Percentiles rank a stretch among this genome's conserved stretches.
Evolutionary conservation across 441 rosid genomes (phyloP).

Genomic region (Mallotus japonicus): DNA sequence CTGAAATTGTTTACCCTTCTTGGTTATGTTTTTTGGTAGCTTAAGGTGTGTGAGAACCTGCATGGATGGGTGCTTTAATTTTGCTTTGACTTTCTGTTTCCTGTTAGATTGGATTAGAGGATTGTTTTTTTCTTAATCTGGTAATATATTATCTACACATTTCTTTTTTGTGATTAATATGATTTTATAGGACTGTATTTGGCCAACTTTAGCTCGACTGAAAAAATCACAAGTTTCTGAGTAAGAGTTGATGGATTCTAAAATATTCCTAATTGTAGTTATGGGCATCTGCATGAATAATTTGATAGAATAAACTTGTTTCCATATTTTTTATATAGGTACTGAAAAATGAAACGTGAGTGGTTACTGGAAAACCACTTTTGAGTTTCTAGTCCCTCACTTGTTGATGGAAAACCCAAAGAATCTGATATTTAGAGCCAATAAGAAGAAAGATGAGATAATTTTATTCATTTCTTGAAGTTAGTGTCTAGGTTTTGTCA

Average conservation of each 20-base stretch:
- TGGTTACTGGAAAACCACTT: neutral
- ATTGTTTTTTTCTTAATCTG: neutral
- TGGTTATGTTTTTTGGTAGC: neutral
- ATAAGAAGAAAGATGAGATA: neutral
- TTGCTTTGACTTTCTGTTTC: neutral
- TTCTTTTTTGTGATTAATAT: neutral
- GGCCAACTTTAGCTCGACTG: neutral
- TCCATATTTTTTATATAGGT: neutral
- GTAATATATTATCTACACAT: neutral
- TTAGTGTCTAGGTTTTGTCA: neutral
- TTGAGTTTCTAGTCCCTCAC: neutral
- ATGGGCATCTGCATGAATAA: neutral
- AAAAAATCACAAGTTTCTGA: constrained; percentile 7
- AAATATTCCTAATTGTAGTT: neutral
- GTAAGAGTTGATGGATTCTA: neutral
- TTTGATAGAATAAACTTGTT: neutral
- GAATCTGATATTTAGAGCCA: neutral
- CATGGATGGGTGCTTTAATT: neutral
- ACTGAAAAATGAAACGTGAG: neutral
- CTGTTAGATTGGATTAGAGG: neutral
- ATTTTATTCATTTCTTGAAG: neutral
- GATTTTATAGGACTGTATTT: neutral
- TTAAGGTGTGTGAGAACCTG: neutral
- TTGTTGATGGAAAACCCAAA: neutral
- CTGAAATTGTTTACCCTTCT: neutral